phyloP scores from a whole-genome alignment of 108 stramenopile genomes.

The Pseudonitzschia multiseries region DNA sequence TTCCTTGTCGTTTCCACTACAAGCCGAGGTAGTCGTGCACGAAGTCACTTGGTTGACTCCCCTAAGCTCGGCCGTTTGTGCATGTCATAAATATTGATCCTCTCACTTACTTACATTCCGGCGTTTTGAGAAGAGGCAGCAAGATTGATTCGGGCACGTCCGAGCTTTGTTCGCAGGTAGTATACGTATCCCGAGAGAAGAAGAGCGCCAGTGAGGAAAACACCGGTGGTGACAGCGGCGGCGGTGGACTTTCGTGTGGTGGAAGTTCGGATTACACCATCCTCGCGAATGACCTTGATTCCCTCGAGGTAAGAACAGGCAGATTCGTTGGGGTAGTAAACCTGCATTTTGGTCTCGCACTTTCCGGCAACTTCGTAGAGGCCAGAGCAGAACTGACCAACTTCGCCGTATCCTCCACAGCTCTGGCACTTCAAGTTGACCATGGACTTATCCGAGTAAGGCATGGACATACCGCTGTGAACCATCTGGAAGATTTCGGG shows the following conservation, averaged over 20 bases:
- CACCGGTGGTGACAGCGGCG: slow-evolving; percentile 68
- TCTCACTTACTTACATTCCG: neutral
- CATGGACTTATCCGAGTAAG: slow-evolving; percentile 62
- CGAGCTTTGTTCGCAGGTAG: slow-evolving; percentile 74
- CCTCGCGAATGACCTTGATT: slow-evolving; percentile 75
- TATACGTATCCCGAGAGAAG: slow-evolving; percentile 77
- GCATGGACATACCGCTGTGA: slow-evolving; percentile 38
- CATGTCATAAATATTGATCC: no score
- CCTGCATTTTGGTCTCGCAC: slow-evolving; percentile 73
- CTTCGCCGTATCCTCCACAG: slow-evolving; percentile 42
- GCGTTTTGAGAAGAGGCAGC: slow-evolving; percentile 32
- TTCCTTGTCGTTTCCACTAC: no score
- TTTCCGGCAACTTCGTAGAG: slow-evolving; percentile 76
- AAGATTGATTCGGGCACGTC: slow-evolving; percentile 58
- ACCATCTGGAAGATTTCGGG: slow-evolving; percentile 6
- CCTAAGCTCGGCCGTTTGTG: no score
- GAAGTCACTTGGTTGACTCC: no score
- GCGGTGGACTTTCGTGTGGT: slow-evolving; percentile 61
- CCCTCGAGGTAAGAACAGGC: slow-evolving; percentile 85
- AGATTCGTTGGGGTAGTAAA: slow-evolving; percentile 76
- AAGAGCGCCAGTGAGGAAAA: slow-evolving; percentile 69
- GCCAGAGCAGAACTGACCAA: slow-evolving; percentile 57
- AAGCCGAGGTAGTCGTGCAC: no score
- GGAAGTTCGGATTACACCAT: slow-evolving; percentile 81
- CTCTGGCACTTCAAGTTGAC: slow-evolving; percentile 56